Evolutionary conservation across 73 alveolate genomes (phyloP).

Genomic region (Paramecium caudatum): DNA sequence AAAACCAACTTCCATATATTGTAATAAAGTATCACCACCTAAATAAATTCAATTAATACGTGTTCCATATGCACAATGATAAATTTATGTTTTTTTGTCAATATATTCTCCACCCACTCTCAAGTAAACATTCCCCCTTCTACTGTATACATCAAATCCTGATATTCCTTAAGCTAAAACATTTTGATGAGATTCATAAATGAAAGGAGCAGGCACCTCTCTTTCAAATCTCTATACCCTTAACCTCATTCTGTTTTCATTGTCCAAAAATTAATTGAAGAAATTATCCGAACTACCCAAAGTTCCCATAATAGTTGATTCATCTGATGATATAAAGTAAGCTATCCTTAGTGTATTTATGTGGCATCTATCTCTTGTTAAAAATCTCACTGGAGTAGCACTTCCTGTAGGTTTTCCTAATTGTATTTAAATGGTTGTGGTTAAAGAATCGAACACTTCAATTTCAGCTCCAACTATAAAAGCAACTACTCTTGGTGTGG

Average conservation of each 20-base stretch:
- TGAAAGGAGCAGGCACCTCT: constrained; percentile 45
- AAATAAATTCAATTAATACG: neutral
- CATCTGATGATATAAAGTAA: constrained; percentile 38
- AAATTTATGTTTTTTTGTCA: constrained; percentile 25
- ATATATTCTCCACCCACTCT: constrained; percentile 65
- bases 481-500: constrained; percentile 67
- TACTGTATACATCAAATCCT: constrained; percentile 50
- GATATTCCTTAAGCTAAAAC: constrained; percentile 61
- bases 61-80: constrained; percentile 64
- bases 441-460: constrained; percentile 9
- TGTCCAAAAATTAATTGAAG: constrained; percentile 50
- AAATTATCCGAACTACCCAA: constrained; percentile 46
- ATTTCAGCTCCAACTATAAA: constrained; percentile 63
- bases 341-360: constrained; percentile 56
- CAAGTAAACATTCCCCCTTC: constrained; percentile 36
- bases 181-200: constrained; percentile 39
- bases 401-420: constrained; percentile 65
- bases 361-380: constrained; percentile 67
- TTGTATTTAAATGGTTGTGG: constrained; percentile 16
- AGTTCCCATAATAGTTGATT: constrained; percentile 43
- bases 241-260: neutral
- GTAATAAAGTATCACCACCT: constrained; percentile 57
- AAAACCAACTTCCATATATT: constrained; percentile 22
- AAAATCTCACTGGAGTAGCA: constrained; percentile 42
- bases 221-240: constrained; percentile 65